phyloP scores from a whole-genome alignment of 2,329 filamentous ascomycete genomes.

The Coniella vitis region DNA sequence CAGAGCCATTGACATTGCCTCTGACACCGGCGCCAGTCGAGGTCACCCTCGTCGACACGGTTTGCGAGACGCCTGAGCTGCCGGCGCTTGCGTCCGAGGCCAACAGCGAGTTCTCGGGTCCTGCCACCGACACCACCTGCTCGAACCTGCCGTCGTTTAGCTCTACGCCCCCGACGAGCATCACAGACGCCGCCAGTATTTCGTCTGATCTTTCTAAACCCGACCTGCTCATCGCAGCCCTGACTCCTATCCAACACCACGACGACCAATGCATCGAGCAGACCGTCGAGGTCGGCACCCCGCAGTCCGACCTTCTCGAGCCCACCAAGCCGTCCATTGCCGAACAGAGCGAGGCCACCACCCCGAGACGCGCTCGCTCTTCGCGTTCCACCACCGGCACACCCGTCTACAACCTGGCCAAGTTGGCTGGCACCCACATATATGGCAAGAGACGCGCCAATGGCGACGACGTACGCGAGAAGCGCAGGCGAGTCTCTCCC shows the following conservation, averaged over 20 bases:
- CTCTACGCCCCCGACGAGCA: conserved; percentile 27
- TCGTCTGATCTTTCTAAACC: conserved; percentile 24
- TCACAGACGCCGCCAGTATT: conserved; percentile 27
- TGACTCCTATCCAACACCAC: conserved; percentile 9
- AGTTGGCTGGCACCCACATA: conserved; percentile 53
- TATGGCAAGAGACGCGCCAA: conserved; percentile 52
- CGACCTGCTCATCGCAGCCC: conserved; percentile 13
- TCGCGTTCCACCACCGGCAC: conserved; percentile 46
- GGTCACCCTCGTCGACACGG: background rate
- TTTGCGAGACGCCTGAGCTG: conserved; percentile 9
- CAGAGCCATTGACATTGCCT: background rate
- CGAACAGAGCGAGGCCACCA: conserved; percentile 9
- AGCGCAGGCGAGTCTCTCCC: conserved; percentile 40
- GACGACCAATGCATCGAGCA: conserved; percentile 20
- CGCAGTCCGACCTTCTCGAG: conserved; percentile 1
- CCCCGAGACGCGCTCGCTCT: conserved; percentile 40
- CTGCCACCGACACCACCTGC: conserved; percentile 23
- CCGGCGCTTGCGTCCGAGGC: conserved; percentile 19
- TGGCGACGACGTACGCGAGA: conserved; percentile 39
- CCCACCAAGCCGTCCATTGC: conserved; percentile 1
- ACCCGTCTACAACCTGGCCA: conserved; percentile 60
- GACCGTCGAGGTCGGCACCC: conserved; percentile 17
- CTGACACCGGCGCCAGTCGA: conserved; percentile 5
- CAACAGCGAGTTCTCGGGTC: conserved; percentile 22
- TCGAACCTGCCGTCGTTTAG: conserved; percentile 24